These are phyloP conservation scores for Phytopythium boreale DNA, from an alignment of 352 stramenopile genomes.

Conservation along the genomic window DNA sequence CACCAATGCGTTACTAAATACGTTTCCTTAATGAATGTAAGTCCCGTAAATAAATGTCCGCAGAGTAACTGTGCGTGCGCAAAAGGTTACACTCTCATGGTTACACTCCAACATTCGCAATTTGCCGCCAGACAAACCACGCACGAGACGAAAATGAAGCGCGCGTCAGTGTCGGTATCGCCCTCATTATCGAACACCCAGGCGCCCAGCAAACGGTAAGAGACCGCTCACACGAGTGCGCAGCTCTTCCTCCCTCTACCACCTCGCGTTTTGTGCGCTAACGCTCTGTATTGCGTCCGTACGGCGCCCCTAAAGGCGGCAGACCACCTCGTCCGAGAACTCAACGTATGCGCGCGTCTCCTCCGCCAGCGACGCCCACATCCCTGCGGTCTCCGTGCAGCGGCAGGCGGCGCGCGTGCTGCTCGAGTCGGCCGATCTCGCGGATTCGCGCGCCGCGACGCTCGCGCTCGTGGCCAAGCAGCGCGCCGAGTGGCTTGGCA, in stretches of 20 bases:
- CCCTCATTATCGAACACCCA: not conserved
- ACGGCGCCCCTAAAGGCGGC: not conserved
- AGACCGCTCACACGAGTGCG: not conserved
- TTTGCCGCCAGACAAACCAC: not conserved
- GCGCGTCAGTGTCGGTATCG: not conserved
- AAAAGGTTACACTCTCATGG: too few relatives aligned
- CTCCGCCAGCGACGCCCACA: not conserved
- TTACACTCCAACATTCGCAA: not conserved
- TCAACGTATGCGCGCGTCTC: not conserved
- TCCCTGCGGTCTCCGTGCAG: not conserved
- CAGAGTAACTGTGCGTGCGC: too few relatives aligned
- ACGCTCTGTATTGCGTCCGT: not conserved
- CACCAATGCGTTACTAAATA: not conserved
- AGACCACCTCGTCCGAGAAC: not conserved
- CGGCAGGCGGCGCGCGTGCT: slow-evolving; percentile 4
- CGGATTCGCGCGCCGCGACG: not conserved
- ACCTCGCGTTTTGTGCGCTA: not conserved
- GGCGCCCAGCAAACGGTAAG: not conserved
- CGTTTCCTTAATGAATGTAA: not conserved
- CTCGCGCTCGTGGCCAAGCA: not conserved
- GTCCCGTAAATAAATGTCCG: not conserved
- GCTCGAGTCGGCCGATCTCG: not conserved
- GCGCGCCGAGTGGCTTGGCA: not conserved
- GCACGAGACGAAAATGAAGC: not conserved
- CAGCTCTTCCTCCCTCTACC: not conserved